These are phyloP conservation scores for Ilex asprella DNA, from an alignment of 257 asterid species.

Conservation along the genomic window DNA sequence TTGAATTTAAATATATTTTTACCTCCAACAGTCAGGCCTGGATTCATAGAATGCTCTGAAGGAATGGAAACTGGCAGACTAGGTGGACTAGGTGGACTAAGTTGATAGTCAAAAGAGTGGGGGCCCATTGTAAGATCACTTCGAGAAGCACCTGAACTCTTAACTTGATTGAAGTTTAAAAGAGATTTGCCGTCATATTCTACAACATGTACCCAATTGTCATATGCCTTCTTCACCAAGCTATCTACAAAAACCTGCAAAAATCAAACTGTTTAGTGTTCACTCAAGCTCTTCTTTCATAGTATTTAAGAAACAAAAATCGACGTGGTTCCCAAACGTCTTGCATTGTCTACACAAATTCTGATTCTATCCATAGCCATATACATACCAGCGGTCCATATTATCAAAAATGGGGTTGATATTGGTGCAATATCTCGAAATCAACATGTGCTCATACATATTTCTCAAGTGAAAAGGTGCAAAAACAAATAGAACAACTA, in stretches of 20 bases:
- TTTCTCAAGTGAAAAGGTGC: neutral
- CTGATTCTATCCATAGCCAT: neutral
- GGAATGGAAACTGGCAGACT: conserved; percentile 54
- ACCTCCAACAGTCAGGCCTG: conserved; percentile 64
- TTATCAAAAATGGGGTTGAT: neutral
- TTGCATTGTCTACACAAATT: neutral
- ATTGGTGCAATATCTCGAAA: neutral
- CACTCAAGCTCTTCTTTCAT: neutral
- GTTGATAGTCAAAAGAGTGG: conserved; percentile 46
- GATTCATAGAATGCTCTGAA: conserved; percentile 40
- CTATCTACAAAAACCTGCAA: conserved; percentile 73
- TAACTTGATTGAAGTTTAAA: conserved; percentile 44
- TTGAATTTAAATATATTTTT: conserved; percentile 3
- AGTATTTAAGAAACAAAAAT: neutral
- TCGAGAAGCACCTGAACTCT: conserved; percentile 30
- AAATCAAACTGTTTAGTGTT: conserved; percentile 8
- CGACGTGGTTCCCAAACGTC: neutral
- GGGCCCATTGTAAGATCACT: conserved; percentile 34
- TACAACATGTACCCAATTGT: conserved; percentile 77
- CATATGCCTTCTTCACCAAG: conserved; percentile 89
- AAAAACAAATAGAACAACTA: too few relatives aligned
- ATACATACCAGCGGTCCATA: neutral
- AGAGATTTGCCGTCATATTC: conserved; percentile 92
- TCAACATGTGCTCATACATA: neutral
- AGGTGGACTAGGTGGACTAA: conserved; percentile 46